Evolutionary conservation across 2,329 filamentous ascomycete genomes (phyloP).

Genomic region (Neophaeococcomyces aloes): DNA sequence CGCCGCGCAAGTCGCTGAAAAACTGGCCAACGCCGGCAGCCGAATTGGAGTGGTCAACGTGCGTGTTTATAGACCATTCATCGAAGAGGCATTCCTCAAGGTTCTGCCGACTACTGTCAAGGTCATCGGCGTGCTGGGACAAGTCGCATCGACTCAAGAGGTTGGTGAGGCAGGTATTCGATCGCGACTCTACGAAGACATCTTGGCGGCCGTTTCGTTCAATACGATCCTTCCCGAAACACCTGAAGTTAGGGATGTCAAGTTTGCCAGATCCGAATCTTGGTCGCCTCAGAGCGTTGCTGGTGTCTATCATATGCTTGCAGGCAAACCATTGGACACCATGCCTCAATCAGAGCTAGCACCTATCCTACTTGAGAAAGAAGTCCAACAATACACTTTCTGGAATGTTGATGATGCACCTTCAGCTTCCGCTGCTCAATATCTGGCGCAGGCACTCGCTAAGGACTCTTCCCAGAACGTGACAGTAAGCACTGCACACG

Average conservation of each 20-base stretch:
- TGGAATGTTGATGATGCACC: slow-evolving; percentile 77
- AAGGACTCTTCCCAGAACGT: slow-evolving; percentile 52
- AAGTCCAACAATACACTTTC: slow-evolving; percentile 76
- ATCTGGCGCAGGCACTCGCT: slow-evolving; percentile 49
- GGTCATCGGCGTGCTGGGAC: slow-evolving; percentile 75
- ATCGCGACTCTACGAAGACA: slow-evolving; percentile 86
- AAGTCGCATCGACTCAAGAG: slow-evolving; percentile 63
- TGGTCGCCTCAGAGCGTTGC: slow-evolving; percentile 46
- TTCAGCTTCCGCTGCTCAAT: slow-evolving; percentile 53
- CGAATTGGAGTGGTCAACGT: slow-evolving; percentile 85
- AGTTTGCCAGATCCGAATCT: slow-evolving; percentile 67
- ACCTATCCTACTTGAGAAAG: slow-evolving; percentile 34
- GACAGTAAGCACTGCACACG: slow-evolving; percentile 47
- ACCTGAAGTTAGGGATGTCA: slow-evolving; percentile 67
- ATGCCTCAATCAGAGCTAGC: slow-evolving; percentile 34
- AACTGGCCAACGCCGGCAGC: slow-evolving; percentile 60
- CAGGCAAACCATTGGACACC: slow-evolving; percentile 32
- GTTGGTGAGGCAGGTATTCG: slow-evolving; percentile 65
- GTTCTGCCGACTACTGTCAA: slow-evolving; percentile 64
- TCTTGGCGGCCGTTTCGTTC: slow-evolving; percentile 75
- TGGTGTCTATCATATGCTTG: slow-evolving; percentile 36
- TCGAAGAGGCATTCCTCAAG: slow-evolving; percentile 85
- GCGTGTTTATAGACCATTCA: slow-evolving; percentile 86
- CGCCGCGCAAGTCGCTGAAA: slow-evolving; percentile 65
- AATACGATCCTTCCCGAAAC: slow-evolving; percentile 53